Evolutionary conservation across 2,329 filamentous ascomycete genomes (phyloP).

Genomic region (Fusarium anthophilum): DNA sequence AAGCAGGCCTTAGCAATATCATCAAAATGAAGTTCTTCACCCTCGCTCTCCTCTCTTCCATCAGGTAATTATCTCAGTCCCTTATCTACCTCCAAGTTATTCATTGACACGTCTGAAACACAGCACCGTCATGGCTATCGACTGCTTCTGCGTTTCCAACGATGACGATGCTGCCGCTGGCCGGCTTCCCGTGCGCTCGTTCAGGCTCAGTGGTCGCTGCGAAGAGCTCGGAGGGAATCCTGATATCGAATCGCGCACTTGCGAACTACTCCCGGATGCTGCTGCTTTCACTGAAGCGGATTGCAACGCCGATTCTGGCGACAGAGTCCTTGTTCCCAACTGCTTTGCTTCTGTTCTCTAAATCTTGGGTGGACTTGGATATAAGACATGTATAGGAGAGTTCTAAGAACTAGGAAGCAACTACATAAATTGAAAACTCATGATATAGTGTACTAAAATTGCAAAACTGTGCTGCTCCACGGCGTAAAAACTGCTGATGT

Average conservation of each 20-base stretch:
- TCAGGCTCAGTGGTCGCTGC: background rate
- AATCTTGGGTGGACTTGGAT: background rate
- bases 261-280: background rate
- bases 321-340: background rate
- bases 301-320: accelerated
- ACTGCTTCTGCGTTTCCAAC: background rate
- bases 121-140: background rate
- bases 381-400: no score
- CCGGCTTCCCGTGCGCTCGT: background rate
- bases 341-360: background rate
- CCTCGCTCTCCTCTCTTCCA: background rate
- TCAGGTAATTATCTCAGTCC: accelerated
- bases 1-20: background rate
- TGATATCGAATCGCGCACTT: background rate
- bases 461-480: no score
- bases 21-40: background rate
- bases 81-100: accelerated
- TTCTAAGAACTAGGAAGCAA: accelerated
- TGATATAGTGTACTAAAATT: accelerated
- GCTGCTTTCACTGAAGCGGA: background rate
- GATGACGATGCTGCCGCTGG: background rate
- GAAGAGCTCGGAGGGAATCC: background rate
- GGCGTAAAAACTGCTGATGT: no score
- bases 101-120: accelerated
- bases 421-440: background rate